Evolutionary conservation across 345 rosid genomes (phyloP).

Genomic region (Eucalyptus guilfoylei): DNA sequence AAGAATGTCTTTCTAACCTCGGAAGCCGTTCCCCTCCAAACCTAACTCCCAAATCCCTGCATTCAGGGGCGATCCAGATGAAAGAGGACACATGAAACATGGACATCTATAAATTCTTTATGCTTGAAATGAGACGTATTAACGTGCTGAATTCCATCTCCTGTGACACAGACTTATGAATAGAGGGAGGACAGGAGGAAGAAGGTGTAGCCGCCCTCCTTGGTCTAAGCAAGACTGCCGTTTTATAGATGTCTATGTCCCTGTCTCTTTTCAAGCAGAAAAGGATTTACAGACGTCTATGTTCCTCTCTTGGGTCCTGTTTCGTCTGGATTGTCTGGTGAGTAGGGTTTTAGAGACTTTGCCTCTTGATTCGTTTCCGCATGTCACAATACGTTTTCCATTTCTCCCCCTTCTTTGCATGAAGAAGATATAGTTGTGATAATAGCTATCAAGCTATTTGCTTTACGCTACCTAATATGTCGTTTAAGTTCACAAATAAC

Average conservation of each 20-base stretch:
- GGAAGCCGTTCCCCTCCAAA: background rate
- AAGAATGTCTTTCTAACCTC: background rate
- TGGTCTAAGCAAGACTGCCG: background rate
- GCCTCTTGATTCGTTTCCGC: background rate
- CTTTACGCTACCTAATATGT: background rate
- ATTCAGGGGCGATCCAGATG: background rate
- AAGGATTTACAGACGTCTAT: background rate
- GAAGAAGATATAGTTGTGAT: background rate
- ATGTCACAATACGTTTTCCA: background rate
- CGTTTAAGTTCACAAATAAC: background rate
- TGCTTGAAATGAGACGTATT: background rate
- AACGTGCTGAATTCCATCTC: background rate
- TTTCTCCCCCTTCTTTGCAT: background rate
- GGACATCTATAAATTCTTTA: background rate
- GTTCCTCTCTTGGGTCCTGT: background rate
- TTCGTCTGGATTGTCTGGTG: background rate
- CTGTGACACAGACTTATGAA: background rate
- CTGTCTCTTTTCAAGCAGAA: background rate
- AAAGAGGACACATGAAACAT: background rate
- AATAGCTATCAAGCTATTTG: background rate
- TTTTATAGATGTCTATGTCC: background rate
- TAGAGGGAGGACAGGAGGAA: background rate
- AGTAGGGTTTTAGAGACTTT: background rate
- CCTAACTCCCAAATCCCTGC: background rate
- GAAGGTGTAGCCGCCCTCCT: background rate